Base-by-base conservation (phyloP, 1,284 basidiomycete genomes). In the Microbotryum saponariae region DNA sequence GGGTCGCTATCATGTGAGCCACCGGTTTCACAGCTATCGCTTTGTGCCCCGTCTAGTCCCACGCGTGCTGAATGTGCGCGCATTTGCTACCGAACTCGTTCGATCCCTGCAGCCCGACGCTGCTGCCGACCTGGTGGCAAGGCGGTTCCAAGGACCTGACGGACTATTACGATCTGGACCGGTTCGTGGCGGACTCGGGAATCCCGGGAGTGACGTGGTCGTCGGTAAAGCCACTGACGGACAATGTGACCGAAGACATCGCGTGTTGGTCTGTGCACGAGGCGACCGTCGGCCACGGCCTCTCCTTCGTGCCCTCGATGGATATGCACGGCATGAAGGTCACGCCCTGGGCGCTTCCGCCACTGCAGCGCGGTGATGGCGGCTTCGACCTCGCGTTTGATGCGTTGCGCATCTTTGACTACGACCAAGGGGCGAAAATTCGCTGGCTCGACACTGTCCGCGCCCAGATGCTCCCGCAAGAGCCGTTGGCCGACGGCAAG, bases 1-100 rank as follows among this genome's bases (percentile, higher is more conserved):
- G 54, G 12, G 54, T 56, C 42, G 54, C 54, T 9, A 56, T 56
- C 23, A 27, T 56, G 54, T 53, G 25, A 53, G 51, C 25, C 51
- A 8, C n/a, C n/a, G n/a, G 27, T 27, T 27, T 21, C 51, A 20
- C n/a, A 52, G 31, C 21, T 27, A 6, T 27, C 27, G 27, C 18
- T 23, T 52, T 10, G 31, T 52, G 10, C 8, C 37, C 20, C 25
- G 14, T 12, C 48, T 12, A 14, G 12, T 29, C 20, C 25, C 27
- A 5, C 10, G 25, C 20, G 51, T 29, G 25, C 33, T n/a, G 27
- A n/a, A 18, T 14, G 51, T 50, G 21, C 51, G 20, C 33, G 33
- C 51, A 31, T n/a, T 12, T n/a, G 51, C 37, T 12, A 31, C 31
- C 31, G 8, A 10, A 31, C 9, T 10, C 44, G 16, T 42, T 29